Evolutionary conservation across 257 asterid genomes (phyloP).

Genomic region (Nicotiana undulata): DNA sequence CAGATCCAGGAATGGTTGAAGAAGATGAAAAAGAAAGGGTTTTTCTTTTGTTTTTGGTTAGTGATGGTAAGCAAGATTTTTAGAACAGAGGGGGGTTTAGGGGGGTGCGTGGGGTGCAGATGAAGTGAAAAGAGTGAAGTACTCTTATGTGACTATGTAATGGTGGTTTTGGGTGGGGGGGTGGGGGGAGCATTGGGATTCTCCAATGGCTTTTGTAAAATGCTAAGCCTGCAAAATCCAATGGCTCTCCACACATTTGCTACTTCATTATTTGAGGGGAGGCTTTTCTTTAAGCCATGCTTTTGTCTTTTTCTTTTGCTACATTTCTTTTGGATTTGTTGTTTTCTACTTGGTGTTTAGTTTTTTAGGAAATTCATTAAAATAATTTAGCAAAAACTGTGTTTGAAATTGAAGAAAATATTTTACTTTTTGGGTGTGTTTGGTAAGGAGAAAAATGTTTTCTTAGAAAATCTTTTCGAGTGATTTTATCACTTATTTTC

Average conservation of each 20-base stretch:
- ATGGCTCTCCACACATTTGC: slow-evolving; percentile 9
- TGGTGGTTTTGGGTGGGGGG: background rate
- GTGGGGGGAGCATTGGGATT: slow-evolving; percentile 7
- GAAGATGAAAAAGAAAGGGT: background rate
- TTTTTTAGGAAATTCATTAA: background rate
- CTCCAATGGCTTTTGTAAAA: background rate
- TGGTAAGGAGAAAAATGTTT: too few species aligned
- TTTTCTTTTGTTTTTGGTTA: background rate
- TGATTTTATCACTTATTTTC: too few species aligned
- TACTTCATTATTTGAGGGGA: slow-evolving; percentile 7
- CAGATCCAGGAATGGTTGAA: background rate
- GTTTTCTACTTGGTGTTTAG: background rate
- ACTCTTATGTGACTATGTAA: background rate
- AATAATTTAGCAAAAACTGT: background rate
- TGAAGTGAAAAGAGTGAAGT: background rate
- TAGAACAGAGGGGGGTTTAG: background rate
- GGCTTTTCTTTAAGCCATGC: slow-evolving; percentile 5
- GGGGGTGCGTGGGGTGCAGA: background rate
- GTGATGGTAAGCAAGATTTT: background rate
- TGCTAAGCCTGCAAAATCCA: slow-evolving; percentile 7
- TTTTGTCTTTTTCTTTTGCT: slow-evolving; percentile 13
- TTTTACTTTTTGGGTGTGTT: background rate
- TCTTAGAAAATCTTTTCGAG: too few species aligned
- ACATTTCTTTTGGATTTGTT: slow-evolving; percentile 1
- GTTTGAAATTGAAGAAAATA: background rate